Evolutionary conservation across 495 filamentous ascomycete genomes (phyloP).

Genomic region (Zalerion maritima): DNA sequence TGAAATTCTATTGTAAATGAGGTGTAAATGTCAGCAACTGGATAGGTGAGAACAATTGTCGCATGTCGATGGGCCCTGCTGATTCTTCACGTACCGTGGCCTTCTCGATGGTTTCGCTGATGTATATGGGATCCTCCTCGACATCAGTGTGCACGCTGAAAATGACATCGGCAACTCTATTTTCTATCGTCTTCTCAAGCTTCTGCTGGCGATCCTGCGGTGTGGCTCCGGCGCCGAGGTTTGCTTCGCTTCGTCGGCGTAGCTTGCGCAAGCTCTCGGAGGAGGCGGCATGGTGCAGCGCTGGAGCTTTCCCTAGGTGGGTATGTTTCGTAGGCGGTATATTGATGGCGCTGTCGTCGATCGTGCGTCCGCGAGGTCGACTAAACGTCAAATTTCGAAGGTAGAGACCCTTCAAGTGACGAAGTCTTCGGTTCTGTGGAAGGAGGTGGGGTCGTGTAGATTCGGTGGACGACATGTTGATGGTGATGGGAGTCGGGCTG

Average conservation of each 20-base stretch:
- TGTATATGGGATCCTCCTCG: slow-evolving; percentile 62
- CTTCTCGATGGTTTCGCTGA: slow-evolving; percentile 68
- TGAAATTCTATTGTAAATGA: slow-evolving; percentile 49
- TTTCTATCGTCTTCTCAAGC: slow-evolving; percentile 56
- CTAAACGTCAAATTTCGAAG: slow-evolving; percentile 68
- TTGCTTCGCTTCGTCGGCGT: slow-evolving; percentile 13
- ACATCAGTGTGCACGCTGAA: slow-evolving; percentile 66
- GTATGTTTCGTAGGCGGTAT: slow-evolving; percentile 57
- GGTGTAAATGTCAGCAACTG: background rate
- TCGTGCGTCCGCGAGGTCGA: slow-evolving; percentile 52
- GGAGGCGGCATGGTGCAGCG: slow-evolving; percentile 57
- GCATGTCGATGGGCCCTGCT: no score
- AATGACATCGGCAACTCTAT: slow-evolving; percentile 73
- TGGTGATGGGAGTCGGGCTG: no score
- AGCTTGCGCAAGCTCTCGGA: slow-evolving; percentile 45
- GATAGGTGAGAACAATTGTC: no score
- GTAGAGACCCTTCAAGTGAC: slow-evolving; percentile 77
- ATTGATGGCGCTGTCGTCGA: slow-evolving; percentile 74
- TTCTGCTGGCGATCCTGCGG: slow-evolving; percentile 57
- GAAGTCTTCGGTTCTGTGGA: slow-evolving; percentile 70
- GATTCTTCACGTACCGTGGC: slow-evolving; percentile 53
- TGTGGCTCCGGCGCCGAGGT: slow-evolving; percentile 52
- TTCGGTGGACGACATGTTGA: slow-evolving; percentile 27
- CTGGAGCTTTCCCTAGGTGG: slow-evolving; percentile 26
- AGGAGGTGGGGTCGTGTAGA: slow-evolving; percentile 29